Percentiles rank a stretch among this genome's conserved stretches.
Conservation (phyloP, 202 grass and related monocot species). For the Setaria viridis region DNA sequence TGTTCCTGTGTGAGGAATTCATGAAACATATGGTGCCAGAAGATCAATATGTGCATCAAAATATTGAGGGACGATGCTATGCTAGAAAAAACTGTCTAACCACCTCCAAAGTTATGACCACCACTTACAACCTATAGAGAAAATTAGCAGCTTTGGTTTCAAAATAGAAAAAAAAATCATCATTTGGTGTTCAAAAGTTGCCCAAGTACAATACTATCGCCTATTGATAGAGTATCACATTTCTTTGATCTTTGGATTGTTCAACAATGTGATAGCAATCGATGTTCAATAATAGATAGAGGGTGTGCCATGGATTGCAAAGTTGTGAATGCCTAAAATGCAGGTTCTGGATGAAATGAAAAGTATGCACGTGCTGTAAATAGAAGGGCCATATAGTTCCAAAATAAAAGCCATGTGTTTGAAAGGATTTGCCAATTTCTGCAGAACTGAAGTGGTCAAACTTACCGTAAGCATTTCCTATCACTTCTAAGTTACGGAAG, state of each 20-base stretch:
- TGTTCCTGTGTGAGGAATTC: neutral
- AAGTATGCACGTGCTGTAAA: neutral
- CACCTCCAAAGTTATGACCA: conserved; percentile 21
- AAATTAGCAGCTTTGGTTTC: neutral
- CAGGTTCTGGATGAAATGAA: neutral
- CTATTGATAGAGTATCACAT: neutral
- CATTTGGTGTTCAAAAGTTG: neutral
- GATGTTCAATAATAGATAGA: too few relatives aligned
- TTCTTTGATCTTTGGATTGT: neutral
- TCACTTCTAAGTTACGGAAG: conserved; percentile 66
- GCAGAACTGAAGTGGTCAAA: conserved; percentile 26
- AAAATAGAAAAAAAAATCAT: neutral
- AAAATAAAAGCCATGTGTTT: neutral
- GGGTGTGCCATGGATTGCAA: neutral
- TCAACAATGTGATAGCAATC: neutral
- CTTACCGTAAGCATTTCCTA: conserved; percentile 93
- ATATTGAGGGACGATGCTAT: neutral
- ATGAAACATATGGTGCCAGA: neutral
- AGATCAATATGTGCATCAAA: conserved; percentile 5
- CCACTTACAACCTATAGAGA: conserved; percentile 18
- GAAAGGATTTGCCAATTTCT: neutral
- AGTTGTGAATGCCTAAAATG: neutral
- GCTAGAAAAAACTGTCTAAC: conserved; percentile 18
- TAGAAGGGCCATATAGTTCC: neutral
- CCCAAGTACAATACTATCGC: neutral